Percentiles rank a stretch among this genome's conserved stretches.
phyloP scores from a whole-genome alignment of 441 rosid species.

The Erysimum pusillum region DNA sequence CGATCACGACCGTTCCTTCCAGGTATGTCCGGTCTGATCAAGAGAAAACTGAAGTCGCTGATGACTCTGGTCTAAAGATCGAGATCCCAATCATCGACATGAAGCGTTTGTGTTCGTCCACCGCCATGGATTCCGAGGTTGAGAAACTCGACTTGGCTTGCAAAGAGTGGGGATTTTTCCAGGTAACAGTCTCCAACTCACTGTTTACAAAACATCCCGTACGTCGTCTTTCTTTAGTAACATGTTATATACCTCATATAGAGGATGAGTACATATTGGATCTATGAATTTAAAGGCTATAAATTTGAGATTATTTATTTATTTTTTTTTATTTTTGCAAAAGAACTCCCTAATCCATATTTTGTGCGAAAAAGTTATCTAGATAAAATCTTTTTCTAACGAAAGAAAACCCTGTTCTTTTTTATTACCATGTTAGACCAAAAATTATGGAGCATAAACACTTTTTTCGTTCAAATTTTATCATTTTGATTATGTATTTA shows the following conservation, averaged over 20 bases:
- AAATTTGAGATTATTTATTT: too few species aligned
- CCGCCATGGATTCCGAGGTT: conserved; percentile 48
- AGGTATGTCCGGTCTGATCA: conserved; percentile 52
- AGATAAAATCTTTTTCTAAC: neutral
- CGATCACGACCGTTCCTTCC: conserved; percentile 36
- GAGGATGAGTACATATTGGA: neutral
- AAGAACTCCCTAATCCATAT: neutral
- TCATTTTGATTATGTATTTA: neutral
- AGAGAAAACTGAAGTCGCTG: conserved; percentile 7
- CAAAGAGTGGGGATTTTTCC: conserved; percentile 62
- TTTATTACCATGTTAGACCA: neutral
- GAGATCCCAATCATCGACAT: conserved; percentile 53
- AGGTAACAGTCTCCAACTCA: conserved; percentile 16
- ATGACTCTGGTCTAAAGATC: neutral
- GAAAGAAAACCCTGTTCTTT: neutral
- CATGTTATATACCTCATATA: neutral
- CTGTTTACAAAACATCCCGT: neutral
- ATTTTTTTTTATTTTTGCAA: too few species aligned
- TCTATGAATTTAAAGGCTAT: too few species aligned
- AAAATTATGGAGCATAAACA: neutral
- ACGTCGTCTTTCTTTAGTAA: neutral
- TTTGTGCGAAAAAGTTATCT: neutral
- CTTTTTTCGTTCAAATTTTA: neutral
- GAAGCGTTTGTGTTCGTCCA: conserved; percentile 42
- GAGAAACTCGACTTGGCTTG: conserved; percentile 57